Evolutionary conservation across 2,329 filamentous ascomycete genomes (phyloP).

Genomic region (Alternaria atra): DNA sequence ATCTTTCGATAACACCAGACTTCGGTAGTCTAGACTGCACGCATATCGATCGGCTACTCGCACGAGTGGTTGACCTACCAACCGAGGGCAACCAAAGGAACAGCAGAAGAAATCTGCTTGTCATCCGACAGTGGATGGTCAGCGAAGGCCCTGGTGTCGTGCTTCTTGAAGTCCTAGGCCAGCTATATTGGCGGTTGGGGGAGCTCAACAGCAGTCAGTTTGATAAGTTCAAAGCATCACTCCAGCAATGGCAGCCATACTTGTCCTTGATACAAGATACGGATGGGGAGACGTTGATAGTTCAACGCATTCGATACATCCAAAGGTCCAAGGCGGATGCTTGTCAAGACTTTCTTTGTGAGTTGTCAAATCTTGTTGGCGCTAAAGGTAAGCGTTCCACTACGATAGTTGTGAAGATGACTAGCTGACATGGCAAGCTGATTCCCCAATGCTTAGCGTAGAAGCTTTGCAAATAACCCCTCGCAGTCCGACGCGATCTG

Average conservation of each 20-base stretch:
- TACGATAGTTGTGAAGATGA: background rate
- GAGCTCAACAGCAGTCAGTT: slow-evolving; percentile 50
- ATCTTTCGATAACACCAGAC: slow-evolving; percentile 45
- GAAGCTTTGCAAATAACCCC: slow-evolving; percentile 34
- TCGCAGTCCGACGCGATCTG: slow-evolving; percentile 38
- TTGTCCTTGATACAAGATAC: slow-evolving; percentile 38
- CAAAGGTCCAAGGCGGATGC: slow-evolving; percentile 45
- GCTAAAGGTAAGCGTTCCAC: slow-evolving; percentile 33
- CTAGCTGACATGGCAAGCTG: slow-evolving; percentile 32
- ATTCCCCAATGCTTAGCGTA: slow-evolving; percentile 38
- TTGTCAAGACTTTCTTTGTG: slow-evolving; percentile 46
- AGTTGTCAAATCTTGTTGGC: slow-evolving; percentile 44
- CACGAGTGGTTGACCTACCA: slow-evolving; percentile 46
- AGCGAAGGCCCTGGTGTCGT: slow-evolving; percentile 45
- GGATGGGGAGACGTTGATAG: slow-evolving; percentile 34
- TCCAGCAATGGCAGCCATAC: slow-evolving; percentile 41
- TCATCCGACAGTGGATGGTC: slow-evolving; percentile 49
- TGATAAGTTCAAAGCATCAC: slow-evolving; percentile 43
- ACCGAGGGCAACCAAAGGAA: slow-evolving; percentile 48
- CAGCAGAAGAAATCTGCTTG: slow-evolving; percentile 45
- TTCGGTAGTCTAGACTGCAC: slow-evolving; percentile 43
- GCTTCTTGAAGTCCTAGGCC: slow-evolving; percentile 45
- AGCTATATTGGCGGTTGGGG: slow-evolving; percentile 47
- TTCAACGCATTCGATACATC: slow-evolving; percentile 47
- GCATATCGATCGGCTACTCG: slow-evolving; percentile 46